A percentile compares a stretch with the other conserved stretches of the same genome.
These are phyloP conservation scores for Scleromitrula shiraiana DNA, from an alignment of 2,329 filamentous ascomycete species.

Conservation along the genomic window DNA sequence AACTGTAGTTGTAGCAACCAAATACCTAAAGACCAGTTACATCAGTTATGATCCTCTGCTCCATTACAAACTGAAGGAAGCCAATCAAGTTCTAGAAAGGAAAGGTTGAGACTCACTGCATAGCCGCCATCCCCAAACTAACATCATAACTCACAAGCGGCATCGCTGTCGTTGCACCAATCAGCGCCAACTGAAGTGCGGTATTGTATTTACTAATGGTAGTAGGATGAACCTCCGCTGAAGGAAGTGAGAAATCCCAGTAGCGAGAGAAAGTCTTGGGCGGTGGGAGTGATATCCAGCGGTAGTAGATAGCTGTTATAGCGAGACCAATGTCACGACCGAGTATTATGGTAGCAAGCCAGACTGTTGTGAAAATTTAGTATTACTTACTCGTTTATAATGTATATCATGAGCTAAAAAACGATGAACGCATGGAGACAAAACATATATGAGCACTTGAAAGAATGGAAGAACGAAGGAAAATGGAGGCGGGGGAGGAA, in stretches of 20 bases:
- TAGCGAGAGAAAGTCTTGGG: conserved; percentile 90
- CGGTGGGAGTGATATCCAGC: conserved; percentile 86
- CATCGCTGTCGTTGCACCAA: conserved; percentile 75
- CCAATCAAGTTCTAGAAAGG: too few species aligned
- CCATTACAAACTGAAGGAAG: background rate
- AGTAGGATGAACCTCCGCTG: conserved; percentile 75
- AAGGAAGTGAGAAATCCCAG: conserved; percentile 94
- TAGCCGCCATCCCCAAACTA: conserved; percentile 45
- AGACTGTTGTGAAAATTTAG: too few species aligned
- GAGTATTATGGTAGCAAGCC: conserved; percentile 83
- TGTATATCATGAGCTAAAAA: too few species aligned
- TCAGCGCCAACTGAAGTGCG: conserved; percentile 77
- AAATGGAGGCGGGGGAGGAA: background rate
- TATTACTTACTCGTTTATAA: too few species aligned
- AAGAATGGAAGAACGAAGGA: background rate
- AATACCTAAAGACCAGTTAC: conserved; percentile 46
- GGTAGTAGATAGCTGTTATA: conserved; percentile 85
- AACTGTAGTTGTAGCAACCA: conserved; percentile 81
- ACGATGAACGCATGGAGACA: too few species aligned
- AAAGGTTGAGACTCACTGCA: conserved; percentile 48
- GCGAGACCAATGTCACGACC: conserved; percentile 79
- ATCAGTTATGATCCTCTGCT: background rate
- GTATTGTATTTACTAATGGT: conserved; percentile 90
- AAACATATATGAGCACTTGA: background rate
- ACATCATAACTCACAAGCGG: conserved; percentile 62